Base-by-base conservation (phyloP, 1,284 basidiomycete species). In the Neonothopanus nambi region DNA sequence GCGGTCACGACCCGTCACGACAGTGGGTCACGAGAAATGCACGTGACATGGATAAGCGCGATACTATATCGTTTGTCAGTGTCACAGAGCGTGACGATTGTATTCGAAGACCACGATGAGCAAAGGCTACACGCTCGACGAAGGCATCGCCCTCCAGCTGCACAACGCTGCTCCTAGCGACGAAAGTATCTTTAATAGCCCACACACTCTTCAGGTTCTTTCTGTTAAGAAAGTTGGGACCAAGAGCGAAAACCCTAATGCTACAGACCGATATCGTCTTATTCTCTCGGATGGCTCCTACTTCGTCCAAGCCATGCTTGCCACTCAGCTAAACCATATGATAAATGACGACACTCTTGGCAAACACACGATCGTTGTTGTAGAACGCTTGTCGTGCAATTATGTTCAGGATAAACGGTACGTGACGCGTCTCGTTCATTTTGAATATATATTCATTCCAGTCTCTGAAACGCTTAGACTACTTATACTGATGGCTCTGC, bases 221-320 rank as follows among this genome's bases (percentile, higher is more conserved):
- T 91, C 86, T 44, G 82, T 94, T 58, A 95, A 92, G 70, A 85
- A 84, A 64, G 87, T 95, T 41, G 55, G 55, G 13, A 53, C 38
- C 30, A 20, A 42, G 6, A 73, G 73, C 21, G 78, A 70, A 64
- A 72, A 65, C 59, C 65, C 75, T 63, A 71, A 66, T 67, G 70
- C 68, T 23, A 60, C 74, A 38, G 85, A 88, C 63, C 76, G 89
- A 57, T 87, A 81, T 69, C 82, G 88, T 55, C 78, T 89, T 54
- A 87, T 91, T 63, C 72, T 91, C 30, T 90, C 89, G 1, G 95
- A 97, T 68, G 93, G 95, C 42, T 72, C 78, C 30, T 73, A 91
- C 64, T 95, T 91, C 66, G 78, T 91, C 49, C 95, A 96, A 70
- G 87, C 91, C 28, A 98, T 99, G 97, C 79, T 99, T 37, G 93